Evolutionary conservation across 352 stramenopile species (phyloP).

Genomic region (Phytophthora syringae): DNA sequence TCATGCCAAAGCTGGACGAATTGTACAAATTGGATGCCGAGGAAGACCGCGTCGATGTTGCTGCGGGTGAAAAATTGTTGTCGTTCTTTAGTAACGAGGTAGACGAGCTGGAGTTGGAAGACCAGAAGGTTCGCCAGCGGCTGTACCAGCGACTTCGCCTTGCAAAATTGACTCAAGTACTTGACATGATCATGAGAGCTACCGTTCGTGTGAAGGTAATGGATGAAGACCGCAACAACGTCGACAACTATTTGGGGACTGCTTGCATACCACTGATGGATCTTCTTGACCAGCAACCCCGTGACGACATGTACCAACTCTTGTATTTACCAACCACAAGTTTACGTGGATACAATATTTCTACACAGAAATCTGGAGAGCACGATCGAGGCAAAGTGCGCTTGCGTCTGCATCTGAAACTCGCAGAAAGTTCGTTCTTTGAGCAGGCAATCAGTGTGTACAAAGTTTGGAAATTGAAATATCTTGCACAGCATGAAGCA

Average conservation of each 20-base stretch:
- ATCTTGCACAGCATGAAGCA: conserved; percentile 62
- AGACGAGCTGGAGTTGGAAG: conserved; percentile 65
- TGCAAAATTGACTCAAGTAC: conserved; percentile 59
- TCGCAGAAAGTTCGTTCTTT: conserved; percentile 66
- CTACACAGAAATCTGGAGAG: background rate
- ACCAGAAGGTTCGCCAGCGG: conserved; percentile 52
- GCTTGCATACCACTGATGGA: conserved; percentile 72
- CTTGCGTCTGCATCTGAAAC: conserved; percentile 54
- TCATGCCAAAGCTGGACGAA: conserved; percentile 61
- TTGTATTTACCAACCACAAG: conserved; percentile 33
- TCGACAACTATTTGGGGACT: conserved; percentile 59
- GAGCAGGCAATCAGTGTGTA: conserved; percentile 71
- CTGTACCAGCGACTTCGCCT: conserved; percentile 64
- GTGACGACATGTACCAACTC: conserved; percentile 67
- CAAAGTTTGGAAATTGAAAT: conserved; percentile 68
- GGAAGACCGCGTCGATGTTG: conserved; percentile 44
- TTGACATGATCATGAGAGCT: conserved; percentile 70
- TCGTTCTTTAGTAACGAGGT: conserved; percentile 74
- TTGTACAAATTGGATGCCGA: conserved; percentile 60
- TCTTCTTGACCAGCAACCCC: conserved; percentile 65
- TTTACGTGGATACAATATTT: background rate
- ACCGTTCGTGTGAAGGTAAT: conserved; percentile 65
- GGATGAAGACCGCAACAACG: conserved; percentile 53
- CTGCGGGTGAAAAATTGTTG: conserved; percentile 48
- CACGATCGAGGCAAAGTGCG: conserved; percentile 46